Evolutionary conservation across 495 filamentous ascomycete genomes (phyloP).

Genomic region (Penicillium coprophilum): DNA sequence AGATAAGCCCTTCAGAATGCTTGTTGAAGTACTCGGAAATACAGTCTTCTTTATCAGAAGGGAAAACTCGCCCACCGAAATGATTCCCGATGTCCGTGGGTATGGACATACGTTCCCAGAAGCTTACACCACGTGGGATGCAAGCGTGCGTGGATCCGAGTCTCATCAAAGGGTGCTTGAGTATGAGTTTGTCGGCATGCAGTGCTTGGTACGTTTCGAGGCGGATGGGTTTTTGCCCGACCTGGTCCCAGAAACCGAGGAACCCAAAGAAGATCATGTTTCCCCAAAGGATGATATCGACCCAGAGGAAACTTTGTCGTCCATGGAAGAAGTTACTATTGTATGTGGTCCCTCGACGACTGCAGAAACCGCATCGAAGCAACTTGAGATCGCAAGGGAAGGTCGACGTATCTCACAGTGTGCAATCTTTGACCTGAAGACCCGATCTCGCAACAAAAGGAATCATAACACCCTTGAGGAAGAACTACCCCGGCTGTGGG

Average conservation of each 20-base stretch:
- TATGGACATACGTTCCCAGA: conserved; percentile 67
- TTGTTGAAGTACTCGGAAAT: conserved; percentile 57
- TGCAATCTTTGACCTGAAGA: conserved; percentile 67
- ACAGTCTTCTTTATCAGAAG: conserved; percentile 63
- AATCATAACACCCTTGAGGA: conserved; percentile 41
- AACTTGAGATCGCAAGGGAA: conserved; percentile 8
- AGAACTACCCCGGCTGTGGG: conserved; percentile 58
- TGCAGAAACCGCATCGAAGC: background rate
- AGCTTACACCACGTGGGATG: conserved; percentile 59
- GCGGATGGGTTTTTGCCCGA: conserved; percentile 57
- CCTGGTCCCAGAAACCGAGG: background rate
- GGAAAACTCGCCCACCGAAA: conserved; percentile 54
- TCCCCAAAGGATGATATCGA: background rate
- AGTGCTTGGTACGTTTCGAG: conserved; percentile 59
- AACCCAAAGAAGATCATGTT: background rate
- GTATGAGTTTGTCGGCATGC: conserved; percentile 57
- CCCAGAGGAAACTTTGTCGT: conserved; percentile 5
- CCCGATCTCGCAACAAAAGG: conserved; percentile 44
- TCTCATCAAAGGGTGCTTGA: conserved; percentile 63
- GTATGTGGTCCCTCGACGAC: background rate
- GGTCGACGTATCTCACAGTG: conserved; percentile 36
- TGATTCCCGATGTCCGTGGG: conserved; percentile 52
- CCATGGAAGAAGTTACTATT: conserved; percentile 7
- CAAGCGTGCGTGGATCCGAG: conserved; percentile 47
- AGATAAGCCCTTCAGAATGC: conserved; percentile 55